Conservation (phyloP, 371 early-diverging fungal species). For the Rhizopus stolonifer region DNA sequence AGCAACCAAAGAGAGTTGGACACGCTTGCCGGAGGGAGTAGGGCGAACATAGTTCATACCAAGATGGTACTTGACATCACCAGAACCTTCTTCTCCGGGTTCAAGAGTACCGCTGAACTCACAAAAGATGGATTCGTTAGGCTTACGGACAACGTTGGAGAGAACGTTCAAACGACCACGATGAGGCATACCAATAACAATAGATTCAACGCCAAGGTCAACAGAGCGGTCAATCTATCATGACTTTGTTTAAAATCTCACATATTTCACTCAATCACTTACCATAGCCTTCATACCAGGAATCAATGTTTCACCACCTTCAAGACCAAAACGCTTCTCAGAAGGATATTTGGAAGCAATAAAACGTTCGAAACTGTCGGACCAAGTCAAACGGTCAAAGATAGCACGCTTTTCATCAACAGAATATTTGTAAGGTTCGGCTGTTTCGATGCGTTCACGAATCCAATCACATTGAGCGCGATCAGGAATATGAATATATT, state of each 20-base stretch:
- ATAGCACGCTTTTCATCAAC: constrained; percentile 88
- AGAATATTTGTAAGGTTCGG: constrained; percentile 80
- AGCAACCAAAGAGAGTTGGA: constrained; percentile 93
- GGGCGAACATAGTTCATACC: constrained; percentile 96
- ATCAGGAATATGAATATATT: constrained; percentile 97
- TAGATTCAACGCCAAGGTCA: constrained; percentile 89
- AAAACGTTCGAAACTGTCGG: constrained; percentile 94
- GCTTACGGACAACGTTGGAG: constrained; percentile 96
- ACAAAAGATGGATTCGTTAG: constrained; percentile 95
- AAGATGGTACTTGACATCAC: constrained; percentile 97
- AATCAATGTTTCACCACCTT: constrained; percentile 95
- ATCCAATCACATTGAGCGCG: constrained; percentile 97
- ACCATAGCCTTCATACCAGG: constrained; percentile 97
- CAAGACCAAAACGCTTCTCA: constrained; percentile 97
- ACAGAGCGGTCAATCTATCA: constrained; percentile 87
- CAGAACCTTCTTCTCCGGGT: constrained; percentile 89
- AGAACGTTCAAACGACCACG: constrained; percentile 98
- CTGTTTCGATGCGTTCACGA: constrained; percentile 87
- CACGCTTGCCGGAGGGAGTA: constrained; percentile 93
- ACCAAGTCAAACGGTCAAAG: constrained; percentile 95
- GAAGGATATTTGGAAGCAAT: constrained; percentile 93
- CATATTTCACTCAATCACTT: constrained; percentile 19
- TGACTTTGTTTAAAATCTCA: background rate
- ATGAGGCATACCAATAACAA: constrained; percentile 98
- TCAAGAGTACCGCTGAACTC: constrained; percentile 86